Percentiles rank a stretch among this genome's conserved stretches.
phyloP scores from a whole-genome alignment of 768 basidiomycete genomes.

The Mycena vulgaris region DNA sequence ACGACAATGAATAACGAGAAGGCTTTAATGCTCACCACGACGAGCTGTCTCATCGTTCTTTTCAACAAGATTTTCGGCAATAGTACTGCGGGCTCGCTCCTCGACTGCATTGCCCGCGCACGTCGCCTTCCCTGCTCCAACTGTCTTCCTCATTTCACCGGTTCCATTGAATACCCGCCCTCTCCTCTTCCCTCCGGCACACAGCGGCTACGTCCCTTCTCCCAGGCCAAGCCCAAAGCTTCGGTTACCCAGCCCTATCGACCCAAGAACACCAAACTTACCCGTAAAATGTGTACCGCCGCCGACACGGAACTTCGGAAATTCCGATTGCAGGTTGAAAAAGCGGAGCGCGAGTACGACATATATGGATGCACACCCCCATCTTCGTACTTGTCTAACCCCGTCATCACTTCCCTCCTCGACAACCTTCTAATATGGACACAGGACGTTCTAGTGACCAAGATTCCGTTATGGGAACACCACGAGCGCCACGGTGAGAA shows the following conservation, averaged over 20 bases:
- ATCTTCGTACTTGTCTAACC: constrained; percentile 16
- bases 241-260: background rate
- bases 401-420: constrained; percentile 17
- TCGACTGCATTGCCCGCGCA: constrained; percentile 20
- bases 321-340: constrained; percentile 3
- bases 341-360: constrained; percentile 16
- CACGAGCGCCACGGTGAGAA: constrained; percentile 11
- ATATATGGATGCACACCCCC: constrained; percentile 8
- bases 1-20: constrained; percentile 24
- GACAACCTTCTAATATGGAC: constrained; percentile 9
- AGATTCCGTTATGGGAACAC: constrained; percentile 9
- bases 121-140: constrained; percentile 28
- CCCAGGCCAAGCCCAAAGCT: background rate
- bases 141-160: constrained; percentile 16
- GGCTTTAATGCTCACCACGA: constrained; percentile 12
- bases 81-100: background rate
- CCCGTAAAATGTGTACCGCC: background rate
- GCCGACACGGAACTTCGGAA: constrained; percentile 9
- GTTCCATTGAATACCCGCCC: background rate
- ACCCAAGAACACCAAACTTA: constrained; percentile 13
- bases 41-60: constrained; percentile 9
- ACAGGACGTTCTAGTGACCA: background rate
- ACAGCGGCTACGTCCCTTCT: constrained; percentile 1
- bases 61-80: constrained; percentile 29
- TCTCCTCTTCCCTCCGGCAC: constrained; percentile 15